Conservation (phyloP, 495 filamentous ascomycete species). For the Talaromyces nanjingensis region DNA sequence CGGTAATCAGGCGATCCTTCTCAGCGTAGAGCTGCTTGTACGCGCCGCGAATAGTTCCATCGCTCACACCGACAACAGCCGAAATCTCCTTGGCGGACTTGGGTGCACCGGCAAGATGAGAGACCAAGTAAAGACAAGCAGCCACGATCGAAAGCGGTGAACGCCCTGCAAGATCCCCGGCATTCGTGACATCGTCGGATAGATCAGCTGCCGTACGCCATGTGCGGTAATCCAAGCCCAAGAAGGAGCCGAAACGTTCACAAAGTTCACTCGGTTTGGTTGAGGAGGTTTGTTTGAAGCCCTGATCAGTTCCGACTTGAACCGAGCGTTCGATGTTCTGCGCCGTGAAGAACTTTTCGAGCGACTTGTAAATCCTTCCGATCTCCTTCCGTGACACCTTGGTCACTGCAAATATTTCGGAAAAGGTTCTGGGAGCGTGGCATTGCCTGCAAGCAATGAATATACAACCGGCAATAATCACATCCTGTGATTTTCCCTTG, state of each 20-base stretch:
- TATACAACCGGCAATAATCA: slow-evolving; percentile 90
- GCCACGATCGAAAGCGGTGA: slow-evolving; percentile 92
- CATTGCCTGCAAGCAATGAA: slow-evolving; percentile 94
- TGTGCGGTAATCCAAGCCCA: slow-evolving; percentile 60
- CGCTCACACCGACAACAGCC: slow-evolving; percentile 74
- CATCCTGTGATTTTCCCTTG: slow-evolving; percentile 92
- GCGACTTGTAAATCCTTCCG: slow-evolving; percentile 84
- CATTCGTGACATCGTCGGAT: slow-evolving; percentile 62
- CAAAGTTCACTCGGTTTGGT: slow-evolving; percentile 74
- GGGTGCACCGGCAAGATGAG: slow-evolving; percentile 70
- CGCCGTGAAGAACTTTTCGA: slow-evolving; percentile 76
- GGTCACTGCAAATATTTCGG: slow-evolving; percentile 84
- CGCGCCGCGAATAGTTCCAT: slow-evolving; percentile 90
- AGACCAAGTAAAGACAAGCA: slow-evolving; percentile 93
- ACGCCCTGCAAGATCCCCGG: slow-evolving; percentile 78
- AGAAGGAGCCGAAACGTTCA: slow-evolving; percentile 78
- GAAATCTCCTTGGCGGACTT: slow-evolving; percentile 81
- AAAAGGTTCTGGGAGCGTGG: slow-evolving; percentile 80
- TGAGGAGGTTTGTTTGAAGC: slow-evolving; percentile 55
- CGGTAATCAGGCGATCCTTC: slow-evolving; percentile 65
- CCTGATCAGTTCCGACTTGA: slow-evolving; percentile 33
- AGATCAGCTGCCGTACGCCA: slow-evolving; percentile 66
- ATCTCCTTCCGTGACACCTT: slow-evolving; percentile 97
- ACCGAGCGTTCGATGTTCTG: slow-evolving; percentile 49
- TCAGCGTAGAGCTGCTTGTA: slow-evolving; percentile 80